These are phyloP conservation scores for Glycyrrhiza uralensis DNA, from an alignment of 306 rosid species.

Conservation along the genomic window DNA sequence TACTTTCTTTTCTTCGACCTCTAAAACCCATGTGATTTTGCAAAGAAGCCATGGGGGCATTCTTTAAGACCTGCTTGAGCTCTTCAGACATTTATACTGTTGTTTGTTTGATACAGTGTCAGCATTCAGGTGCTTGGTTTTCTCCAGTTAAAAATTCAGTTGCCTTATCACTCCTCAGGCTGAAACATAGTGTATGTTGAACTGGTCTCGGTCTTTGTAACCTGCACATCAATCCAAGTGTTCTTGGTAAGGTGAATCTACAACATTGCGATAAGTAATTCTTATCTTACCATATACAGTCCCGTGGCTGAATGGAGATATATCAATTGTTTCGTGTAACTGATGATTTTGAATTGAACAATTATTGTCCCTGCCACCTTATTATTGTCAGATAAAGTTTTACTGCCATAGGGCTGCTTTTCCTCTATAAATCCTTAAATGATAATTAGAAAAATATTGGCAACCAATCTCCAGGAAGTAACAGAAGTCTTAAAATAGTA, in stretches of 20 bases:
- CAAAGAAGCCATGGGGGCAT: slow-evolving; percentile 29
- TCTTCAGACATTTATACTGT: slow-evolving; percentile 13
- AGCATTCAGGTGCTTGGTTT: slow-evolving; percentile 17
- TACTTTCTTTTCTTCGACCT: slow-evolving; percentile 26
- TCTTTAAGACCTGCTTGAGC: slow-evolving; percentile 25
- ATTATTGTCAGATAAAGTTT: slow-evolving; percentile 25
- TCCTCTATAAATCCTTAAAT: slow-evolving; percentile 14
- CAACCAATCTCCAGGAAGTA: slow-evolving; percentile 2
- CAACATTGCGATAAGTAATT: slow-evolving; percentile 19
- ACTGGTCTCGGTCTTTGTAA: slow-evolving; percentile 74
- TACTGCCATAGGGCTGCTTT: slow-evolving; percentile 6
- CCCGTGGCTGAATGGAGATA: slow-evolving; percentile 19
- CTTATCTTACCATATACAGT: slow-evolving; percentile 19
- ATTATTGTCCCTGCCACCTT: slow-evolving; percentile 29
- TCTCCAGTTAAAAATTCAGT: slow-evolving; percentile 17
- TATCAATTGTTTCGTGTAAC: slow-evolving; percentile 29
- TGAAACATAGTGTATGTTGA: slow-evolving; percentile 61
- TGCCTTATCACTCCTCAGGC: slow-evolving; percentile 51
- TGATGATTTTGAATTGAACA: slow-evolving; percentile 27
- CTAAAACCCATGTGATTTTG: slow-evolving; percentile 25
- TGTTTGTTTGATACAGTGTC: slow-evolving; percentile 24
- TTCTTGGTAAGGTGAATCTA: slow-evolving; percentile 18
- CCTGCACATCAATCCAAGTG: slow-evolving; percentile 55
- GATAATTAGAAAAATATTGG: not conserved
- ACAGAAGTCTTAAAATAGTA: not conserved